Evolutionary conservation across 257 asterid species (phyloP), one percentile per base, ranked within the genome.

Genomic region (Solanum clarkiae): DNA sequence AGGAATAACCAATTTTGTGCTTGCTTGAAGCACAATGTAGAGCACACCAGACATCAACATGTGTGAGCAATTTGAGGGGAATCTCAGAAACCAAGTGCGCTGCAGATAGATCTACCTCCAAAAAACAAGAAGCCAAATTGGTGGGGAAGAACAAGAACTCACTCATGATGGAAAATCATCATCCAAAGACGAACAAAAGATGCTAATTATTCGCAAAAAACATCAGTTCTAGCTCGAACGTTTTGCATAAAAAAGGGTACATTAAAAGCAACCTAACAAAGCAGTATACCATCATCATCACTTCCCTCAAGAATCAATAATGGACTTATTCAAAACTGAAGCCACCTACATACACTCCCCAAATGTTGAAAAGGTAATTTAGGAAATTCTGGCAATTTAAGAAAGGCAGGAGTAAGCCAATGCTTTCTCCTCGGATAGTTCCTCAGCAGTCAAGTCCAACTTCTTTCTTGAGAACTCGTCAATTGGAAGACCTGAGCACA

Each of bases 361-460:
- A 24, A 24, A 51, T 9, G 82, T 26, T 32, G n/a, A 66, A 68
- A 83, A 40, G 15, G 4, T 80, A 60, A 47, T n/a, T 82, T 4
- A n/a, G 15, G 24, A 32, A 14, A 82, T 44, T 56, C 22, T 6
- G 70, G 40, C 63, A 80, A 47, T 49, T 81, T 92, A 94, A 42
- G 95, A 75, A 5, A 95, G 93, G 85, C 99, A 95, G 26, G 99
- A 94, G 86, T 95, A 95, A 32, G 99, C 99, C 85, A 95, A 86
- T 40, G 88, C 95, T 70, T 95, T 95, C 91, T 95, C 99, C 94
- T 94, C 99, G 3, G 93, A 88, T 56, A 95, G 97, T 92, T 94
- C 99, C 85, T 86, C 88, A 9, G 97, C 97, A 1, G 98, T 95
- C 82, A 88, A 81, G 88, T 95, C 98, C 93, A 95, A 79, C 88